Conservation (phyloP, 768 basidiomycete genomes). For the Lenzites betulinus region DNA sequence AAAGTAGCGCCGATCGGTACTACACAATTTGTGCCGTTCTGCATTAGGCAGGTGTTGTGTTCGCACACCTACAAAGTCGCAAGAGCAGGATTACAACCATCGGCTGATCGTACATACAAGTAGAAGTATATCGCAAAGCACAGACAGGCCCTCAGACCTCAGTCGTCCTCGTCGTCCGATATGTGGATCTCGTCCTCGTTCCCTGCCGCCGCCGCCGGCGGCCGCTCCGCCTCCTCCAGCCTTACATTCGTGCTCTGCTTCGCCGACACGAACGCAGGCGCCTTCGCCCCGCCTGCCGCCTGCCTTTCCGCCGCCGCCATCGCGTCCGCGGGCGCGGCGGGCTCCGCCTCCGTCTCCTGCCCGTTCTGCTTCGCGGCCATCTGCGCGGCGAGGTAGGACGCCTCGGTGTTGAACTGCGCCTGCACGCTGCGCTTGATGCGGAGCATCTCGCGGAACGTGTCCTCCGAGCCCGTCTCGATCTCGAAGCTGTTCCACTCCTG, state of each 20-base stretch:
- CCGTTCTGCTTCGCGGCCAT: constrained; percentile 56
- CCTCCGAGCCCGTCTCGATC: constrained; percentile 97
- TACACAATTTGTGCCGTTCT: not conserved
- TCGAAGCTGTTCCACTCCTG: constrained; percentile 96
- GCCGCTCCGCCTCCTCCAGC: constrained; percentile 40
- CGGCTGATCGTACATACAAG: constrained; percentile 24
- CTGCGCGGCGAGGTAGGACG: constrained; percentile 89
- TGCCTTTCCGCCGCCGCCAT: constrained; percentile 87
- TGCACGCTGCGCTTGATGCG: constrained; percentile 98
- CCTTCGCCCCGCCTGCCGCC: constrained; percentile 49
- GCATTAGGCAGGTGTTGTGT: constrained; percentile 10
- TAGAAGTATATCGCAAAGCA: constrained; percentile 17
- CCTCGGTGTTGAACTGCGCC: constrained; percentile 98
- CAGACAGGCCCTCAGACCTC: constrained; percentile 22
- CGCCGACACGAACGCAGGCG: constrained; percentile 79
- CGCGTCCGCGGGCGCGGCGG: constrained; percentile 58
- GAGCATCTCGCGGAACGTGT: constrained; percentile 95
- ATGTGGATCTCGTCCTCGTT: constrained; percentile 90
- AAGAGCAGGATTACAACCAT: constrained; percentile 4
- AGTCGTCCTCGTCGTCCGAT: constrained; percentile 80
- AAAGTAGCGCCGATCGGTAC: not conserved
- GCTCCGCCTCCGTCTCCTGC: constrained; percentile 36
- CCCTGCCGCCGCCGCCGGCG: constrained; percentile 33
- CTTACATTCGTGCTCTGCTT: constrained; percentile 47
- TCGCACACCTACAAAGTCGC: not conserved